Evolutionary conservation across 805 yeast species (phyloP), one percentile per base, ranked within the genome.

Genomic region (Candida montana): DNA sequence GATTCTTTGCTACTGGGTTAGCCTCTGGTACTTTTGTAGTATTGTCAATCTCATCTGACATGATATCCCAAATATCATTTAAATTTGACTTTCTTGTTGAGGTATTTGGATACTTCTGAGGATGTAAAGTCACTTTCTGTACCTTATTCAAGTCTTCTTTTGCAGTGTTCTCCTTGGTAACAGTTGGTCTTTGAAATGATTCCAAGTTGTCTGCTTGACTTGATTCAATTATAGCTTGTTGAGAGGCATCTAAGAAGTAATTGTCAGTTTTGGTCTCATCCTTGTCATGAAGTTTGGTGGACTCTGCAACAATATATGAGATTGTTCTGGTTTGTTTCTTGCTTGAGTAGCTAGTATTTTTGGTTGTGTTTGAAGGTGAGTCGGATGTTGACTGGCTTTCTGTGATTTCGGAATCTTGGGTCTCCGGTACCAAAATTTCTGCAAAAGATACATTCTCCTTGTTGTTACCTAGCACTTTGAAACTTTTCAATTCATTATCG

Each of bases 1-100:
- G 39, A 10, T 43, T 33, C 15, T 45, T 49, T 6, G 39, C 31
- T 37, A 29, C 45, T 19, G 20, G 21, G n/a, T 7, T 18, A 28
- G 24, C 15, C 2, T 7, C 15, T 10, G 20, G 15, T 15, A 26
- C n/a, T 4, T n/a, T 20, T 6, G 11, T 33, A n/a, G 29, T 24
- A 7, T 23, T 13, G 7, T 31, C 34, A 13, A 33, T 41, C 2
- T 33, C 46, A 36, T 47, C 50, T 5, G 53, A 47, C 6, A 41
- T 49, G 29, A 56, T 45, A 32, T 52, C 57, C 61, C 61, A 56
- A 31, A 52, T 42, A 39, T 56, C 57, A 19, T 31, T 31, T 4
- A 33, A 18, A 17, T 31, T 31, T 9, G 21, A 7, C 23, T 12
- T 39, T 15, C 32, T 15, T 7, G 17, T 31, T 15, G 32, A 20